Percentiles rank a stretch among this genome's conserved stretches.
Evolutionary conservation across 257 asterid species (phyloP).

Genomic region (Mitragyna speciosa): DNA sequence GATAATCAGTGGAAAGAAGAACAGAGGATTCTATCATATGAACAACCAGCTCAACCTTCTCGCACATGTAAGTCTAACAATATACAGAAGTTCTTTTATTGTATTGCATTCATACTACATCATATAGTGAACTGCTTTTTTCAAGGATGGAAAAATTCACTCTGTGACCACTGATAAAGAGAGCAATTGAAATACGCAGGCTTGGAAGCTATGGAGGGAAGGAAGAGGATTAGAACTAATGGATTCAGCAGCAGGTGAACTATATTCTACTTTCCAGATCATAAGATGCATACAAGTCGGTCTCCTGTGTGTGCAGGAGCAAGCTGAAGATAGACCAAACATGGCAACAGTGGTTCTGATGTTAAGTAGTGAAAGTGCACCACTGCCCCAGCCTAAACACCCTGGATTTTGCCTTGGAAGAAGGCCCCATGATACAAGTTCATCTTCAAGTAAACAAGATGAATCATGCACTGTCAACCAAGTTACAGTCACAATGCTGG

Average conservation of each 20-base stretch:
- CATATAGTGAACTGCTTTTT: not conserved
- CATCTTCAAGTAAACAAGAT: conserved; percentile 33
- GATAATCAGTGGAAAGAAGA: conserved; percentile 44
- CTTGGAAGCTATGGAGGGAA: conserved; percentile 48
- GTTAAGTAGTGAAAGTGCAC: conserved; percentile 38
- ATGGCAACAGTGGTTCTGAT: conserved; percentile 44
- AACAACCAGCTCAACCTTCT: conserved; percentile 41
- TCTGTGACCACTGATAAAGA: not conserved
- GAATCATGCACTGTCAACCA: conserved; percentile 35
- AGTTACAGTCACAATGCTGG: conserved; percentile 40
- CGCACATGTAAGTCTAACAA: conserved; percentile 39
- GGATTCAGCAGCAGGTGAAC: conserved; percentile 26
- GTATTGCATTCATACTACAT: too few relatives aligned
- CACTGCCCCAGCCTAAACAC: conserved; percentile 43
- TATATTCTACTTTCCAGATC: conserved; percentile 20
- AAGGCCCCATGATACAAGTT: conserved; percentile 30
- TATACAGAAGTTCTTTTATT: not conserved
- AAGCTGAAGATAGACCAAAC: conserved; percentile 48
- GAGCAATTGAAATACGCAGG: conserved; percentile 20
- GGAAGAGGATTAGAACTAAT: conserved; percentile 32
- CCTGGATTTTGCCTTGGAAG: conserved; percentile 45
- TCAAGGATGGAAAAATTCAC: not conserved
- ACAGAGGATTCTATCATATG: conserved; percentile 38
- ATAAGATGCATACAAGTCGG: conserved; percentile 48
- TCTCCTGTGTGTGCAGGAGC: conserved; percentile 48